Percentiles rank a stretch among this genome's conserved stretches.
Evolutionary conservation across 257 asterid species (phyloP).

Genomic region (Fraxinus pennsylvanica): DNA sequence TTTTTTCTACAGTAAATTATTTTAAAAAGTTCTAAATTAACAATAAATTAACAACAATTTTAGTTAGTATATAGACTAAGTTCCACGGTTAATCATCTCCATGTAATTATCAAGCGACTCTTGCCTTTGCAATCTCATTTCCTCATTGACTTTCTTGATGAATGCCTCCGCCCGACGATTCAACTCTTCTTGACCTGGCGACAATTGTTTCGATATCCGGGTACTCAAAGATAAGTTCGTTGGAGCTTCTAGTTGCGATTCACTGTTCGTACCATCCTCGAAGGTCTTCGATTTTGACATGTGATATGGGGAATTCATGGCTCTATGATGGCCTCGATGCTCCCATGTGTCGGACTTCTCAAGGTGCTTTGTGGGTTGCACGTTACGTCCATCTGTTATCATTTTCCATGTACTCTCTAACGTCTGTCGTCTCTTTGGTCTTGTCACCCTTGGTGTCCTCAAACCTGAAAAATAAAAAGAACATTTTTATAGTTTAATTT

Average conservation of each 20-base stretch:
- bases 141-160: slow-evolving; percentile 42
- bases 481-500: neutral
- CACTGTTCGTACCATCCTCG: slow-evolving; percentile 5
- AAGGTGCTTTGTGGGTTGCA: slow-evolving; percentile 20
- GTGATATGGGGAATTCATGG: neutral
- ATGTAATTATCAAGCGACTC: slow-evolving; percentile 33
- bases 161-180: slow-evolving; percentile 45
- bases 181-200: slow-evolving; percentile 41
- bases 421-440: slow-evolving; percentile 38
- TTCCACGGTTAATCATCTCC: slow-evolving; percentile 26
- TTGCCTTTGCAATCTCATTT: slow-evolving; percentile 46
- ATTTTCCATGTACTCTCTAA: slow-evolving; percentile 67
- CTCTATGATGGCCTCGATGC: slow-evolving; percentile 1
- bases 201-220: slow-evolving; percentile 27
- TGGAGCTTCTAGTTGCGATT: too few relatives aligned
- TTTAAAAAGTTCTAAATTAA: too few relatives aligned
- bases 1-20: too few relatives aligned
- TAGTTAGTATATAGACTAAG: too few relatives aligned
- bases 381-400: slow-evolving; percentile 43
- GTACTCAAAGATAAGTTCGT: too few relatives aligned
- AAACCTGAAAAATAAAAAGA: slow-evolving; percentile 19
- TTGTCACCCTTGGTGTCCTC: slow-evolving; percentile 28
- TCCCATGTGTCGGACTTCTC: slow-evolving; percentile 18
- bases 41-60: too few relatives aligned
- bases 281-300: neutral